Base-by-base conservation (phyloP, 2,329 filamentous ascomycete genomes). In the Amauroascus niger region DNA sequence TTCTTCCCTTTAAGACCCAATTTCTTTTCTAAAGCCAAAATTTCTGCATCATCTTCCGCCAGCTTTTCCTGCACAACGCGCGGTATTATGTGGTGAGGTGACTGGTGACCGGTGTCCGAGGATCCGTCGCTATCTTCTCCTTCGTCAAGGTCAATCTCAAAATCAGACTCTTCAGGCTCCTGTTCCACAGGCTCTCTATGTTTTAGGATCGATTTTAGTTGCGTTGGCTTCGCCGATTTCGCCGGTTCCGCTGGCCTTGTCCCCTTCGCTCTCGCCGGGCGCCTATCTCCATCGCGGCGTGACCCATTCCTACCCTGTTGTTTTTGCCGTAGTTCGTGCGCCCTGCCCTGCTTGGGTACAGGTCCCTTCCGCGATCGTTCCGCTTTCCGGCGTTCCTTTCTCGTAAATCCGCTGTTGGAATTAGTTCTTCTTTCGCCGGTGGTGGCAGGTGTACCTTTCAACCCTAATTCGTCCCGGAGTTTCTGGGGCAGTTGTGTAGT, bases 31-130 rank as follows among this genome's bases (percentile, higher is more conserved):
- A 96, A 74, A 2, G 83, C 83, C 18, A 85, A 84, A 61, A 98
- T 97, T 61, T 95, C 88, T 1, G 83, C 87, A 63, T 97, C 89
- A 55, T 98, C 91, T 57, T 87, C 76, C 0, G 80, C 83, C 3
- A 96, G 73, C 60, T 79, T 81, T 2, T 83, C 78, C 63, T 77
- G 80, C n/a, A 82, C 73, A 0, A 61, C 62, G 55, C 63, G 65
- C 0, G 73, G 68, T 22, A 70, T 50, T 49, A 64, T 64, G 2
- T 40, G 50, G 9, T 48, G 52, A 2, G 52, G 35, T 14, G 33
- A 16, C 16, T 39, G n/a, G 6, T 30, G 22, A 24, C 44, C 32
- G 6, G 52, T 54, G 20, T 65, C 62, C 5, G 71, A 66, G 33
- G 66, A 62, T 44, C 66, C 68, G 22, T 70, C 65, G 33, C 57